Evolutionary conservation across 768 basidiomycete genomes (phyloP).

Genomic region (Naematelia encephala): DNA sequence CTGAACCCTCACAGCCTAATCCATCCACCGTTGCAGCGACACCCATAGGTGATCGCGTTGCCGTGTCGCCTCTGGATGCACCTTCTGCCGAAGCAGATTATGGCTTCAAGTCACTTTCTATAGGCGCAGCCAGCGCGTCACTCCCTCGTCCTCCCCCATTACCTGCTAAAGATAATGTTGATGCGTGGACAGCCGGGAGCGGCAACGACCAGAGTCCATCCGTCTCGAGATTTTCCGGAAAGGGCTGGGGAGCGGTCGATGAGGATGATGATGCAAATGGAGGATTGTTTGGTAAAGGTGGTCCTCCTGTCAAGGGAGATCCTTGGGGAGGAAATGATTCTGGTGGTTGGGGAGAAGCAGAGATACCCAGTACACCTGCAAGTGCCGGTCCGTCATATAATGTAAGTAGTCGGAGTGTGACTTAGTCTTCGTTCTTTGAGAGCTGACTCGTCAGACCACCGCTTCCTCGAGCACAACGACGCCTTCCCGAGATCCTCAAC

Average conservation of each 20-base stretch:
- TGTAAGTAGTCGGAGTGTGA: neutral
- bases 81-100: constrained; percentile 26
- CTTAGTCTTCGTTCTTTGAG: neutral
- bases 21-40: constrained; percentile 12
- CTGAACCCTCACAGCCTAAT: neutral
- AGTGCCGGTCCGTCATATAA: neutral
- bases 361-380: constrained; percentile 5
- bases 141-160: neutral
- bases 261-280: constrained; percentile 25
- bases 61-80: constrained; percentile 41
- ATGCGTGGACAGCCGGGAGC: constrained; percentile 1
- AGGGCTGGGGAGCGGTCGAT: constrained; percentile 42
- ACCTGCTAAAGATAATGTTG: neutral
- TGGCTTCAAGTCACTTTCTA: constrained; percentile 38
- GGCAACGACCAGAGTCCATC: constrained; percentile 3
- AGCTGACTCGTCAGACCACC: neutral
- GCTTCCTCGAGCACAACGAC: neutral
- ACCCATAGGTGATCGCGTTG: constrained; percentile 35
- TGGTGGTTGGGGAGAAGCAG: constrained; percentile 26
- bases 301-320: constrained; percentile 24
- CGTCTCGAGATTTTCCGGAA: constrained; percentile 31
- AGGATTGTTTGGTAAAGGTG: constrained; percentile 40
- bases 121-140: constrained; percentile 18
- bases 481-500: neutral
- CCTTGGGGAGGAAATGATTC: constrained; percentile 11